A percentile compares a stretch with the other conserved stretches of the same genome.
Conservation (phyloP, 1,139 yeast species). For the Geotrichum fermentans region DNA sequence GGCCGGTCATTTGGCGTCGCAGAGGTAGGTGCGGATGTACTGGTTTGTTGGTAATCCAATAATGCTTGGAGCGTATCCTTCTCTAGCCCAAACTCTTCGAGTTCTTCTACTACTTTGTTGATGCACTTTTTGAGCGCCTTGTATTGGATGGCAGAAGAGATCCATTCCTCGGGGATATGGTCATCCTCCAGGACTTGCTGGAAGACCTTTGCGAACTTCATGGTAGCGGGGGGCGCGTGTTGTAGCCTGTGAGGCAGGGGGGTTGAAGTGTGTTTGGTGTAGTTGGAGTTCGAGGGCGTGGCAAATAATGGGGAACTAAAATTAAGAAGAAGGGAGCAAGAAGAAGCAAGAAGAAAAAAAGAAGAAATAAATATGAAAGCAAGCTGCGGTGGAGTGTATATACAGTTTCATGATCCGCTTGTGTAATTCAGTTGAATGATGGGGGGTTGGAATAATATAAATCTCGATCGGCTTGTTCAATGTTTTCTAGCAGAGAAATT, state of each 20-base stretch:
- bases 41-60: slow-evolving; percentile 33
- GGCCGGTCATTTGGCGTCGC: background rate
- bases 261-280: background rate
- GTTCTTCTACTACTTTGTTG: slow-evolving; percentile 56
- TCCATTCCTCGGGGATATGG: slow-evolving; percentile 65
- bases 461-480: no score
- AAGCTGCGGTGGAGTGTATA: no score
- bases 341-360: background rate
- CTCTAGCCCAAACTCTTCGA: slow-evolving; percentile 37
- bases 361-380: background rate
- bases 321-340: no score
- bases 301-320: background rate
- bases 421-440: no score
- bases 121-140: slow-evolving; percentile 65
- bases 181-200: slow-evolving; percentile 59
- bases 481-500: no score
- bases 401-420: no score
- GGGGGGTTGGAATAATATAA: no score
- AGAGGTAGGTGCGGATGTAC: background rate
- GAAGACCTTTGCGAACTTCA: slow-evolving; percentile 73
- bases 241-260: background rate
- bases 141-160: slow-evolving; percentile 64
- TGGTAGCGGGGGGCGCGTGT: slow-evolving; percentile 25
- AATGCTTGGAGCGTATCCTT: slow-evolving; percentile 47
- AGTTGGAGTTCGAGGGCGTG: no score